Base-by-base conservation (phyloP, 2,329 filamentous ascomycete species). In the Huntiella moniliformis region DNA sequence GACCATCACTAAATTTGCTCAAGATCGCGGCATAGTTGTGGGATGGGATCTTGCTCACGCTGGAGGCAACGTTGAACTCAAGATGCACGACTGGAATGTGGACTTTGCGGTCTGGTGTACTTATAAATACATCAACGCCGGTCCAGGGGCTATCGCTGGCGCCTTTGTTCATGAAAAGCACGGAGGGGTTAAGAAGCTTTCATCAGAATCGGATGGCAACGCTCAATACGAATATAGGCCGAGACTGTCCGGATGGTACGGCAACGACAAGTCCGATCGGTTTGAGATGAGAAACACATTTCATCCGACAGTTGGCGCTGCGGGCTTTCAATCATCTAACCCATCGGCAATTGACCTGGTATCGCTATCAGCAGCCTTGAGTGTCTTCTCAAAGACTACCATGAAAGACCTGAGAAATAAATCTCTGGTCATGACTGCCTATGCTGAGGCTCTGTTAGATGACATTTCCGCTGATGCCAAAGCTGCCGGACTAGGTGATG, bases 21-120 rank as follows among this genome's bases (percentile, higher is more conserved):
- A 79, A 52, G 67, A 67, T 1, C 73, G 74, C 52, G 81, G 77
- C 42, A 74, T 93, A 38, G 59, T 75, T 1, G 76, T 91, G 4
- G 84, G 84, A 18, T 93, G 85, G 85, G 86, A 93, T 57, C 75
- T 91, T 17, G 86, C 86, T 0, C 85, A 93, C 59, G 83, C 84
- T 0, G 82, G 73, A 15, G 86, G 86, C 33, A 94, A 94, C 56
- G 82, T 92, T 2, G 76, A 81, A 38, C 62, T 94, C n/a, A 63
- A 68, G 48, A 68, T 94, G 16, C 85, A 93, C 60, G 82, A 88
- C 54, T 93, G 86, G 86, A 71, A 82, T 52, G 84, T 92, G 31
- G 86, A 94, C 59, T 93, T 93, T 56, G 86, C 86, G 12, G 82
- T 74, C 44, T 94, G 86, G 86, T 94, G 86, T 62, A 87, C 79